Base-by-base conservation (phyloP, 495 filamentous ascomycete species). In the Tuber umbilicatum region DNA sequence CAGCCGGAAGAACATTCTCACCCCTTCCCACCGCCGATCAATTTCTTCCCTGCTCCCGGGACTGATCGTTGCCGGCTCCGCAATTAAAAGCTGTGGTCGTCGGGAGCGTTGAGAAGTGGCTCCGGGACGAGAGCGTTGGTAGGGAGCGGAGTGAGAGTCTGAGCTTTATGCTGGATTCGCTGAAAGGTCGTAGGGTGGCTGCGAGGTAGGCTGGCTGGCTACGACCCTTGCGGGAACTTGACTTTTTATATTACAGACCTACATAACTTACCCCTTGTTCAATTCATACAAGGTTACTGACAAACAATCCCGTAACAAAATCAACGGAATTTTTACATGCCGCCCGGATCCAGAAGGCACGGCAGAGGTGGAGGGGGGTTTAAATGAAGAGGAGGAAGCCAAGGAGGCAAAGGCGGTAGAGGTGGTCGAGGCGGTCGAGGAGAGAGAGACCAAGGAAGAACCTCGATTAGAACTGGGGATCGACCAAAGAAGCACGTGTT, bases 41-140 rank as follows among this genome's bases (percentile, higher is more conserved):
- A 64, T 74, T 5, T 72, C 75, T 27, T 60, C 41, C 21, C 31
- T 80, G 9, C 38, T 80, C 19, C 78, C 78, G 27, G 78, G 77
- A 9, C 77, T 78, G 3, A 73, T 80, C n/a, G 78, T 79, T 38
- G 73, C 74, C 10, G 80, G 80, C 40, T 81, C n/a, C 74, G 70
- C 79, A 81, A 60, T n/a, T 81, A 37, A 71, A 75, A 27, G 74
- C 70, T 23, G 79, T 78, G 10, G 67, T 81, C 45, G 75, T 68
- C 17, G 80, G 38, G 69, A 43, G 74, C 35, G 39, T 31, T 35
- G 68, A 43, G 73, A 35, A 41, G 38, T 55, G 37, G n/a, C n/a
- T 47, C 35, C 23, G 39, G 55, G 70, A 72, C 1, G 71, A 23
- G 37, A 40, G 55, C 5, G 73, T 38, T 38, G 68, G 73, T 12